phyloP scores from a whole-genome alignment of 1,284 basidiomycete genomes.

The Ustilago crameri region DNA sequence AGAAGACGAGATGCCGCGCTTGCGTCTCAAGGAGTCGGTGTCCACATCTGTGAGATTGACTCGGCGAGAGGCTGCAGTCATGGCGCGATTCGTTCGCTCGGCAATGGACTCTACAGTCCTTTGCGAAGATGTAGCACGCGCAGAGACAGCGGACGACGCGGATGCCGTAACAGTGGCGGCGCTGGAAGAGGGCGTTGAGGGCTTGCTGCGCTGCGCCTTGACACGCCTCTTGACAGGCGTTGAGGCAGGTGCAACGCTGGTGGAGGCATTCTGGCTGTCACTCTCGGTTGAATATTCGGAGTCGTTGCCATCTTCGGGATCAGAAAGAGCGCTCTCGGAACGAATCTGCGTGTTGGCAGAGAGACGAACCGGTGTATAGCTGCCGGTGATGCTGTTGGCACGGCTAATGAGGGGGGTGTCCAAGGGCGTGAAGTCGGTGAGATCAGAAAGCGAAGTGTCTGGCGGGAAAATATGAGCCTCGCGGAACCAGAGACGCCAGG shows the following conservation, averaged over 20 bases:
- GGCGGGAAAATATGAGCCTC: constrained; percentile 69
- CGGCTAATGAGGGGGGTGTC: constrained; percentile 55
- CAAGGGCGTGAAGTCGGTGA: constrained; percentile 53
- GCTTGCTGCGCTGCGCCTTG: constrained; percentile 14
- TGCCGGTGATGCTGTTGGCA: constrained; percentile 50
- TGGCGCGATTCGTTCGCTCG: constrained; percentile 33
- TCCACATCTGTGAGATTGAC: constrained; percentile 28
- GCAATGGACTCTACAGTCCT: constrained; percentile 22
- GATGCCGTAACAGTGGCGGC: constrained; percentile 10
- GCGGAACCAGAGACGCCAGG: constrained; percentile 84
- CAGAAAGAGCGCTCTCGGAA: constrained; percentile 37
- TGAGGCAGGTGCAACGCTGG: constrained; percentile 12
- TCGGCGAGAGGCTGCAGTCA: constrained; percentile 31
- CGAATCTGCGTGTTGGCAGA: constrained; percentile 13
- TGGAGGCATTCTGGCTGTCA: constrained; percentile 11
- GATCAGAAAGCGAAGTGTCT: constrained; percentile 55
- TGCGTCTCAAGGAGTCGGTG: constrained; percentile 27
- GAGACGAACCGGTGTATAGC: constrained; percentile 35
- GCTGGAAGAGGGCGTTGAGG: constrained; percentile 18
- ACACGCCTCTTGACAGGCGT: constrained; percentile 35
- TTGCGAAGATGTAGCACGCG: constrained; percentile 15
- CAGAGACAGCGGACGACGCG: constrained; percentile 7
- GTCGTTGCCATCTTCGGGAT: constrained; percentile 48
- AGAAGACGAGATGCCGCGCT: constrained; percentile 55
- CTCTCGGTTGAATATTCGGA: constrained; percentile 43